Percentiles rank a stretch among this genome's conserved stretches.
Evolutionary conservation across 1,284 basidiomycete species (phyloP).

Genomic region (Ganoderma sinense): DNA sequence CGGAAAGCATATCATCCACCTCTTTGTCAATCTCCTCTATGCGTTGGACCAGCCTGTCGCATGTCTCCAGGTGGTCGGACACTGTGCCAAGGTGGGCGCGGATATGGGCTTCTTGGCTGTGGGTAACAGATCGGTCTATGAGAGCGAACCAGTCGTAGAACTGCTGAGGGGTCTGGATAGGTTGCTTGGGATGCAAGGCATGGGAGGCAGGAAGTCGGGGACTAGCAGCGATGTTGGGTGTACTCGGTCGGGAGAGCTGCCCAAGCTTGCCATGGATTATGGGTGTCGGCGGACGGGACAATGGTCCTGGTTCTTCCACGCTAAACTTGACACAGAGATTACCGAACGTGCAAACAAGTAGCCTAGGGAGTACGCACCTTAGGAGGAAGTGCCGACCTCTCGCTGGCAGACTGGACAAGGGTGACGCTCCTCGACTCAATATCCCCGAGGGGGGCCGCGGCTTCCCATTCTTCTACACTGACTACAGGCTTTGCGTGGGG

Average conservation of each 20-base stretch:
- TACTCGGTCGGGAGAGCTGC: constrained; percentile 44
- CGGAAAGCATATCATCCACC: constrained; percentile 83
- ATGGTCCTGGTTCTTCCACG: constrained; percentile 45
- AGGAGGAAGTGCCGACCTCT: constrained; percentile 67
- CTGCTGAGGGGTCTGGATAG: constrained; percentile 88
- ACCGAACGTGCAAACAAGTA: constrained; percentile 1
- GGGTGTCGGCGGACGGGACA: constrained; percentile 53
- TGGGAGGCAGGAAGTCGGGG: constrained; percentile 45
- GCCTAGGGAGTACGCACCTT: constrained; percentile 58
- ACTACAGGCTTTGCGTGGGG: constrained; percentile 51
- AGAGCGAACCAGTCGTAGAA: constrained; percentile 95
- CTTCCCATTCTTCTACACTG: constrained; percentile 90
- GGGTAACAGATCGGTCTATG: constrained; percentile 87
- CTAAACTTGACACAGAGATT: constrained; percentile 43
- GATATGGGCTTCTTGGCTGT: constrained; percentile 92
- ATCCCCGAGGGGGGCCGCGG: constrained; percentile 78
- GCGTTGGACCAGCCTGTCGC: constrained; percentile 72
- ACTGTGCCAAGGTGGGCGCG: constrained; percentile 82
- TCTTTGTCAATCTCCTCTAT: constrained; percentile 78
- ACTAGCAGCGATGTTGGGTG: constrained; percentile 38
- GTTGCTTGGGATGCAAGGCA: constrained; percentile 70
- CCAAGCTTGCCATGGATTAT: constrained; percentile 43
- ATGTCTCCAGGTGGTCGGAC: constrained; percentile 75
- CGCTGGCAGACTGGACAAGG: constrained; percentile 68
- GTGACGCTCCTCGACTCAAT: constrained; percentile 73